Evolutionary conservation across 352 stramenopile species (phyloP), one percentile per base, ranked within the genome.

Genomic region (Aphanomyces euteiches): DNA sequence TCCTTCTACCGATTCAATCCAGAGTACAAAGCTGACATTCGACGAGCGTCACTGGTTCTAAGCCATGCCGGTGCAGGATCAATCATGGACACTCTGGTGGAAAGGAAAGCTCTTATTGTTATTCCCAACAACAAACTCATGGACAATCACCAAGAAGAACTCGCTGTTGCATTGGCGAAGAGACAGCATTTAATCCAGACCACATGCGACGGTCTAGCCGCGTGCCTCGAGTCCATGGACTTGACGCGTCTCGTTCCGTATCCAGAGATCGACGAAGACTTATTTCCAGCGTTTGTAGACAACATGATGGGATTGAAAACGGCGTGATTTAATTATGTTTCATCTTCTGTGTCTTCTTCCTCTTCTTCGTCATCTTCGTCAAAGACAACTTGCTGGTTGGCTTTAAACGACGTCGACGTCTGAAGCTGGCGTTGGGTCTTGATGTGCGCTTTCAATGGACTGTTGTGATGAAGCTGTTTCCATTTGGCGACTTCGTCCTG

Each of bases 121-220:
- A 93, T 98, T 5, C 96, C 98, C 8, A 99, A 99, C 75, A 90
- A 83, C 17, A 53, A 72, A 65, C 84, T 99, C 13, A 99, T 99
- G 96, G 85, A 98, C 85, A 98, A 99, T 84, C 96, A 99, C 78
- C 96, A 99, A 79, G 83, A 79, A 41, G 96, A 99, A 74, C 78
- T 99, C 19, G 96, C 96, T 6, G 79, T 92, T 56, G 94, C 95
- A 43, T 96, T 99, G 84, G 85, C 85, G 15, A 78, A 81, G 34
- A 70, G 84, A 58, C 77, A 74, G 2, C 90, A 84, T 59, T 90
- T 85, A 63, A 70, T 90, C 8, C 70, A 78, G 17, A 90, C 87
- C 7, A 82, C 73, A 2, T 81, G 79, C 13, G 73, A 79, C 21
- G 65, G 40, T 5, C 71, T 92, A 34, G 63, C 77, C 8, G 19